A percentile compares a stretch with the other conserved stretches of the same genome.
phyloP scores from a whole-genome alignment of 202 grass and related monocot species.

The Digitaria exilis region DNA sequence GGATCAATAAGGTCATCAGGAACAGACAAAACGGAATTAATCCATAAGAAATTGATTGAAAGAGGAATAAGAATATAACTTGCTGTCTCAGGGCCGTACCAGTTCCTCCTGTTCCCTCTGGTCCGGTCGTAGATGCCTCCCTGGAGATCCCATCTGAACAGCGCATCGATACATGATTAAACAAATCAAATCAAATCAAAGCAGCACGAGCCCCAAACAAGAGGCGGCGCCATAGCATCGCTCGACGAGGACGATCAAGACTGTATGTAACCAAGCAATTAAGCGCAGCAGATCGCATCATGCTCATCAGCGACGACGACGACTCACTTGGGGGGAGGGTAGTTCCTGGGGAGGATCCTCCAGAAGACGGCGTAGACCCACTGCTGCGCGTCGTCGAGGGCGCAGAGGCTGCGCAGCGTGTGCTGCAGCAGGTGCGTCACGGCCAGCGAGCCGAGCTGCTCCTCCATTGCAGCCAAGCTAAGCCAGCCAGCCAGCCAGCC shows the following conservation, averaged over 20 bases:
- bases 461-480: slow-evolving; percentile 67
- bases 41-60: not conserved
- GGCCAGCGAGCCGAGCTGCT: slow-evolving; percentile 57
- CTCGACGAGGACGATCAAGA: not conserved
- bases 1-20: no score
- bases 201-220: not conserved
- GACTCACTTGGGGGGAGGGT: slow-evolving; percentile 85
- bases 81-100: slow-evolving; percentile 50
- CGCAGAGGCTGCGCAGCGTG: slow-evolving; percentile 89
- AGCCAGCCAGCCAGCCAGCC: not conserved
- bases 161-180: not conserved
- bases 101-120: slow-evolving; percentile 96
- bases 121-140: slow-evolving; percentile 76
- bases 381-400: slow-evolving; percentile 59
- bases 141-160: slow-evolving; percentile 90
- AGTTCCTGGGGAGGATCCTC: slow-evolving; percentile 93
- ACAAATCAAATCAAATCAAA: not conserved
- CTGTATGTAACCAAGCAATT: not conserved
- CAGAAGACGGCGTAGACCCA: slow-evolving; percentile 99
- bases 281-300: not conserved
- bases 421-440: slow-evolving; percentile 93
- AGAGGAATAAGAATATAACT: not conserved
- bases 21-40: not conserved
- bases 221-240: not conserved
- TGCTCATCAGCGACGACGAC: not conserved